Conservation (phyloP, 2,329 filamentous ascomycete genomes). For the Paraconiothyrium brasiliense region DNA sequence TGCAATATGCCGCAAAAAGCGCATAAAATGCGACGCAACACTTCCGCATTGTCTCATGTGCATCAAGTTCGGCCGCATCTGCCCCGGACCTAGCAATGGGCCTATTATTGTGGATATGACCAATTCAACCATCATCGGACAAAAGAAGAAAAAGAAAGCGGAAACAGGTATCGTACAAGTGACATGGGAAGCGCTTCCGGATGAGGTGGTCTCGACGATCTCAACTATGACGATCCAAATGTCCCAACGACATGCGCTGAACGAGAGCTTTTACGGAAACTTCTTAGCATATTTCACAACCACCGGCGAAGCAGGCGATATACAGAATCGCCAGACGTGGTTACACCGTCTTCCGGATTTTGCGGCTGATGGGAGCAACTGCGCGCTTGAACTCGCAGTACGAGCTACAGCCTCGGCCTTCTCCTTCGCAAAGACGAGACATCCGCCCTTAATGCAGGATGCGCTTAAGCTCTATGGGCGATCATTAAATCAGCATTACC, state of each 20-base stretch:
- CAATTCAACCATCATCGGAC: slow-evolving; percentile 17
- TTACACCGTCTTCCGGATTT: slow-evolving; percentile 37
- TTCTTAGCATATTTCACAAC: slow-evolving; percentile 40
- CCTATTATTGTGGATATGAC: slow-evolving; percentile 46
- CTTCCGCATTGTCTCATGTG: slow-evolving; percentile 44
- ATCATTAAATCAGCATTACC: slow-evolving; percentile 34
- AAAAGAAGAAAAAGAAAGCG: slow-evolving; percentile 24
- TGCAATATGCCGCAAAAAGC: slow-evolving; percentile 40
- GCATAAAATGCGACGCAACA: slow-evolving; percentile 46
- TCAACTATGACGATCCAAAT: slow-evolving; percentile 20
- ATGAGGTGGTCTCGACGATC: slow-evolving; percentile 8
- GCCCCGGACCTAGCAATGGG: slow-evolving; percentile 38
- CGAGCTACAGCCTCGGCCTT: slow-evolving; percentile 41
- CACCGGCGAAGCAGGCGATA: slow-evolving; percentile 34
- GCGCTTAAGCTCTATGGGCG: slow-evolving; percentile 38
- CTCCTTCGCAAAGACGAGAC: slow-evolving; percentile 33
- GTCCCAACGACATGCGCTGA: slow-evolving; percentile 29
- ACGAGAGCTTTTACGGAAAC: slow-evolving; percentile 37
- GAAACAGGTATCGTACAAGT: background rate
- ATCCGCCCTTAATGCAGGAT: slow-evolving; percentile 30
- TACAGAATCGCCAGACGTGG: slow-evolving; percentile 40
- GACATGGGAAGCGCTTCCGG: slow-evolving; percentile 1
- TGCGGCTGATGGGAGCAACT: slow-evolving; percentile 34
- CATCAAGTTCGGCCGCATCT: slow-evolving; percentile 30
- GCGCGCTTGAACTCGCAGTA: slow-evolving; percentile 35